phyloP scores from a whole-genome alignment of 305 asterid genomes.

The Euphrasia arctica region DNA sequence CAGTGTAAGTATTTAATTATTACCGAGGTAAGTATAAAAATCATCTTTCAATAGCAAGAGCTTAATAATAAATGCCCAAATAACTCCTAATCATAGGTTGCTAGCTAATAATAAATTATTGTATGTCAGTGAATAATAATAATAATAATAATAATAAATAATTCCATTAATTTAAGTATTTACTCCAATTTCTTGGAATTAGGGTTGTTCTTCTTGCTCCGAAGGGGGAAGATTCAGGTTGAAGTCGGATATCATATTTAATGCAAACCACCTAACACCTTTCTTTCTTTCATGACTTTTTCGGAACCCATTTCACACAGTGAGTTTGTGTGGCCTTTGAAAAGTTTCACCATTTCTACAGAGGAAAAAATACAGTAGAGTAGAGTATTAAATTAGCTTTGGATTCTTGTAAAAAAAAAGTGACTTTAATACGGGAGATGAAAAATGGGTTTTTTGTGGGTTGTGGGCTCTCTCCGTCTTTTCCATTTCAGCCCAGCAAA shows the following conservation, averaged over 20 bases:
- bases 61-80: too few species aligned
- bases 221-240: conserved; percentile 40
- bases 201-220: conserved; percentile 13
- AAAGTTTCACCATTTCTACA: conserved; percentile 5
- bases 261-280: conserved; percentile 31
- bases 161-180: too few species aligned
- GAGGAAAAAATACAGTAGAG: not conserved
- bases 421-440: conserved; percentile 31
- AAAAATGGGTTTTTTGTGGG: conserved; percentile 43
- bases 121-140: too few species aligned
- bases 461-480: conserved; percentile 68
- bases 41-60: too few species aligned
- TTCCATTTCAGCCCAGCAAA: conserved; percentile 39
- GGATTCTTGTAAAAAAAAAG: conserved; percentile 52
- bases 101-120: too few species aligned
- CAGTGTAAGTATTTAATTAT: too few species aligned
- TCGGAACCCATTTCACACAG: not conserved
- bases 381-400: conserved; percentile 25
- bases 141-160: too few species aligned
- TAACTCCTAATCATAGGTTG: too few species aligned
- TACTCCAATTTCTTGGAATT: not conserved
- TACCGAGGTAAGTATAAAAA: too few species aligned
- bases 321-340: not conserved
- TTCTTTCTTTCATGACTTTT: conserved; percentile 26
- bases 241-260: conserved; percentile 33